Evolutionary conservation across 2,329 filamentous ascomycete species (phyloP).

Genomic region (Hypoxylon sp.): DNA sequence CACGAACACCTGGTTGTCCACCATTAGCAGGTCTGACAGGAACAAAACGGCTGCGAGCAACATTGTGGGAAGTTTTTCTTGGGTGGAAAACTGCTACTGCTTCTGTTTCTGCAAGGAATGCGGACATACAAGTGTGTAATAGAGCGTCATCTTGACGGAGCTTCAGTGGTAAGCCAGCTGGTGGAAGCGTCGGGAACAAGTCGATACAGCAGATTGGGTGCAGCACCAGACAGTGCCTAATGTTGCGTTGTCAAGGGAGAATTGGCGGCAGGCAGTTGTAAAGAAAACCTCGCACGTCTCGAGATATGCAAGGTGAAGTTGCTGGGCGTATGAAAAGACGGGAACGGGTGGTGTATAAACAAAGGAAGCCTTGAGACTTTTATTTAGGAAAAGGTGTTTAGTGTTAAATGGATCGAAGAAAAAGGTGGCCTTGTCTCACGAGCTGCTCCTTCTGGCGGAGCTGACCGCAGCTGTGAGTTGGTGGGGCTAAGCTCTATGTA

Average conservation of each 20-base stretch:
- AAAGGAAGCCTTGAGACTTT: slow-evolving; percentile 7
- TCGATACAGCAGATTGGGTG: slow-evolving; percentile 17
- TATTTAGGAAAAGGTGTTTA: slow-evolving; percentile 20
- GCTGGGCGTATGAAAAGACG: slow-evolving; percentile 26
- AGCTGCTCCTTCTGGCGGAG: slow-evolving; percentile 47
- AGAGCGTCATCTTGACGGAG: slow-evolving; percentile 63
- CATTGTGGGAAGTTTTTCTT: slow-evolving; percentile 6
- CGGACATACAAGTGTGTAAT: slow-evolving; percentile 64
- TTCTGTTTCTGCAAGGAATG: slow-evolving; percentile 6
- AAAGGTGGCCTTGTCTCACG: slow-evolving; percentile 48
- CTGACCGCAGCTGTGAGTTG: slow-evolving; percentile 31
- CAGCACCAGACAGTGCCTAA: slow-evolving; percentile 32
- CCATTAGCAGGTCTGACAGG: slow-evolving; percentile 46
- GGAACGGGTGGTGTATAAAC: slow-evolving; percentile 4
- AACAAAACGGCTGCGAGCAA: slow-evolving; percentile 1
- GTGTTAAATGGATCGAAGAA: slow-evolving; percentile 37
- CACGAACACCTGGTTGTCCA: slow-evolving; percentile 77
- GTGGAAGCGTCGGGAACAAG: slow-evolving; percentile 29
- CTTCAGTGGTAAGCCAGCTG: slow-evolving; percentile 20
- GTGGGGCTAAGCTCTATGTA: slow-evolving; percentile 32
- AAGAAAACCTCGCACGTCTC: slow-evolving; percentile 8
- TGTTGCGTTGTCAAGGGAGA: slow-evolving; percentile 40
- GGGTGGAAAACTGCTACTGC: not conserved
- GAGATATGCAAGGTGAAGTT: slow-evolving; percentile 23
- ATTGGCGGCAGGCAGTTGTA: slow-evolving; percentile 23